Percentiles rank a stretch among this genome's conserved stretches.
Evolutionary conservation across 2,329 filamentous ascomycete genomes (phyloP).

Genomic region (Keithomyces neogunnii): DNA sequence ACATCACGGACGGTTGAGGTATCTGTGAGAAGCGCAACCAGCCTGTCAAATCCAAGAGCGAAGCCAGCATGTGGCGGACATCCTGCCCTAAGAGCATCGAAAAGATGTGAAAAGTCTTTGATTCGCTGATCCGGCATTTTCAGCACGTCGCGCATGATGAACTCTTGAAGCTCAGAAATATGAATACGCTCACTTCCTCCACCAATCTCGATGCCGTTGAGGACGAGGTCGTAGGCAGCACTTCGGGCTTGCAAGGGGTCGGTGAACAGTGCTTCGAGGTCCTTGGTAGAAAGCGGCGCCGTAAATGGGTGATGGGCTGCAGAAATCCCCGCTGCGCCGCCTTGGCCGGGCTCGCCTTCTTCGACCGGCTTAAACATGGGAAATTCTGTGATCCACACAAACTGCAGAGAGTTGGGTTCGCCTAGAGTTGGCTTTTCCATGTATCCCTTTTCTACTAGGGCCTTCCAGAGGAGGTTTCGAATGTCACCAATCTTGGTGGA

Average conservation of each 20-base stretch:
- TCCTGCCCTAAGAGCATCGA: conserved; percentile 72
- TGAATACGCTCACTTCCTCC: conserved; percentile 93
- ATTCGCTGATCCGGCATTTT: conserved; percentile 66
- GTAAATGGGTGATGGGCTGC: conserved; percentile 97
- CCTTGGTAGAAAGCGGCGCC: conserved; percentile 62
- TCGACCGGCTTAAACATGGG: conserved; percentile 79
- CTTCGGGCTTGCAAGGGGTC: conserved; percentile 66
- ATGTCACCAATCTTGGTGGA: conserved; percentile 66
- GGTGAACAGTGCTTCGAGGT: conserved; percentile 65
- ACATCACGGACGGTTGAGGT: conserved; percentile 79
- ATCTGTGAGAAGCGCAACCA: conserved; percentile 72
- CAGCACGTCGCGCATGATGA: conserved; percentile 75
- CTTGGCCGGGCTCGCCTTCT: conserved; percentile 62
- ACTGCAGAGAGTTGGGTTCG: conserved; percentile 43
- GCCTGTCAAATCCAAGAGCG: conserved; percentile 82
- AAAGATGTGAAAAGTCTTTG: conserved; percentile 75
- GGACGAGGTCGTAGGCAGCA: conserved; percentile 91
- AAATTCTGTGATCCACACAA: conserved; percentile 84
- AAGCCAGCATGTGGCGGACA: conserved; percentile 95
- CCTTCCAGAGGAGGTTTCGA: conserved; percentile 60
- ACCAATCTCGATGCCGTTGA: conserved; percentile 91
- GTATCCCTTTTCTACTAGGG: conserved; percentile 55
- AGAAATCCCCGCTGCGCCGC: conserved; percentile 68
- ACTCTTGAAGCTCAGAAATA: conserved; percentile 71
- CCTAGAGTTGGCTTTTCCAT: conserved; percentile 34